Evolutionary conservation across 805 yeast genomes (phyloP).

Genomic region (Ogataea siamensis): DNA sequence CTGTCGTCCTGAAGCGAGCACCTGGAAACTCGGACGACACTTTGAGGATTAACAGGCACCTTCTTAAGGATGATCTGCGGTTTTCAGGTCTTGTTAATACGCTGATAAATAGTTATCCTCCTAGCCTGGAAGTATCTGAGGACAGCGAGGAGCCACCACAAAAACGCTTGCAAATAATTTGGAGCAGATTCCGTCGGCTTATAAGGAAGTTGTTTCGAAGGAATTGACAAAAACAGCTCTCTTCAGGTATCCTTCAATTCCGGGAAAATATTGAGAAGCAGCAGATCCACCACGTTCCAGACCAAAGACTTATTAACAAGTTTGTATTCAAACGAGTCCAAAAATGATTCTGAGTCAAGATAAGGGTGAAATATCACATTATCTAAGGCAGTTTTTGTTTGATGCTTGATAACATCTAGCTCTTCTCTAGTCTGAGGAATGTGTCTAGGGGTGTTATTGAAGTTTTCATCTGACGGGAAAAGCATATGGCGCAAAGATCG

Average conservation of each 20-base stretch:
- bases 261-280: constrained; percentile 40
- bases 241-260: constrained; percentile 24
- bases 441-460: constrained; percentile 30
- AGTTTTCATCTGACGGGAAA: constrained; percentile 30
- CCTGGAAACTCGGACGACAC: constrained; percentile 6
- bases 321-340: constrained; percentile 36
- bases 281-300: constrained; percentile 41
- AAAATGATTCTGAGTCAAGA: constrained; percentile 25
- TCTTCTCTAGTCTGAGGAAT: constrained; percentile 31
- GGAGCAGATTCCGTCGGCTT: constrained; percentile 1
- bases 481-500: constrained; percentile 26
- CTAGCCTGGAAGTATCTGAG: constrained; percentile 13
- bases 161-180: background rate
- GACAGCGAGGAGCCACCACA: background rate
- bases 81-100: constrained; percentile 3
- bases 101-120: constrained; percentile 10
- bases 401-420: constrained; percentile 17
- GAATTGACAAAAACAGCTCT: background rate
- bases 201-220: constrained; percentile 1
- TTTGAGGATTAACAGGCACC: constrained; percentile 2
- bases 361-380: constrained; percentile 8
- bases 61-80: constrained; percentile 5
- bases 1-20: constrained; percentile 6
- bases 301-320: constrained; percentile 43
- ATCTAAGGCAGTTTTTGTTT: constrained; percentile 12